Conservation (phyloP, 2,329 filamentous ascomycete genomes). For the Bipolaris gigantea region DNA sequence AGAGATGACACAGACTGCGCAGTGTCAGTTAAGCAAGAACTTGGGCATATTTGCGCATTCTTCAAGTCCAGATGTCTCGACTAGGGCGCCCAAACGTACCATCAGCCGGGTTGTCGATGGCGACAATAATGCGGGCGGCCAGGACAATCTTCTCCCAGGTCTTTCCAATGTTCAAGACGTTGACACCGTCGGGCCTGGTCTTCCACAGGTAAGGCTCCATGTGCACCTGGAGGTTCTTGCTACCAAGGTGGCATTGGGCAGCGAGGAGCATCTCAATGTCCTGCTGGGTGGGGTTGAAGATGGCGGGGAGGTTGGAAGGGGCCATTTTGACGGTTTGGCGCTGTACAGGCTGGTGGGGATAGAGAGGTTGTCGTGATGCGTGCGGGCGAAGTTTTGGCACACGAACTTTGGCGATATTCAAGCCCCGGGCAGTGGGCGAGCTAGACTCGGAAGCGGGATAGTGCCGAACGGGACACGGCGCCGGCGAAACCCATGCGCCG, state of each 20-base stretch:
- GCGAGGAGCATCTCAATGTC: constrained; percentile 99
- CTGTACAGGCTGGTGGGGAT: constrained; percentile 29
- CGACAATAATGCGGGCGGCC: constrained; percentile 96
- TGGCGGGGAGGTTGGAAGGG: constrained; percentile 87
- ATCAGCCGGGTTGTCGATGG: constrained; percentile 99
- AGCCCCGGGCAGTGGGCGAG: constrained; percentile 10
- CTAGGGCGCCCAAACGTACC: constrained; percentile 57
- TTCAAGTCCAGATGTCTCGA: constrained; percentile 7
- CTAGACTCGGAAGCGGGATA: constrained; percentile 15
- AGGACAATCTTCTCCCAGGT: constrained; percentile 99
- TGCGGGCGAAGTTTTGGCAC: constrained; percentile 25
- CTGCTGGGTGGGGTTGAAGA: constrained; percentile 95
- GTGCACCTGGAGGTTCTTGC: constrained; percentile 99
- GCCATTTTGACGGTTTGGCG: constrained; percentile 72
- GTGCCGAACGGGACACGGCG: constrained; percentile 6
- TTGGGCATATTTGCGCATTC: not conserved
- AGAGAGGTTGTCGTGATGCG: constrained; percentile 27
- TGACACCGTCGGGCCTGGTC: constrained; percentile 97
- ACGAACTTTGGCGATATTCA: not conserved
- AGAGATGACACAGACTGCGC: constrained; percentile 77
- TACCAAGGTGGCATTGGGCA: constrained; percentile 93
- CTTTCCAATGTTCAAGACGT: constrained; percentile 99
- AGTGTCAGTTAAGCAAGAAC: constrained; percentile 18
- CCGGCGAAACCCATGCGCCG: constrained; percentile 12
- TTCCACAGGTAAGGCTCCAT: constrained; percentile 99